Conservation (phyloP, 1,284 basidiomycete genomes). For the Stygiomarasmius scandens region DNA sequence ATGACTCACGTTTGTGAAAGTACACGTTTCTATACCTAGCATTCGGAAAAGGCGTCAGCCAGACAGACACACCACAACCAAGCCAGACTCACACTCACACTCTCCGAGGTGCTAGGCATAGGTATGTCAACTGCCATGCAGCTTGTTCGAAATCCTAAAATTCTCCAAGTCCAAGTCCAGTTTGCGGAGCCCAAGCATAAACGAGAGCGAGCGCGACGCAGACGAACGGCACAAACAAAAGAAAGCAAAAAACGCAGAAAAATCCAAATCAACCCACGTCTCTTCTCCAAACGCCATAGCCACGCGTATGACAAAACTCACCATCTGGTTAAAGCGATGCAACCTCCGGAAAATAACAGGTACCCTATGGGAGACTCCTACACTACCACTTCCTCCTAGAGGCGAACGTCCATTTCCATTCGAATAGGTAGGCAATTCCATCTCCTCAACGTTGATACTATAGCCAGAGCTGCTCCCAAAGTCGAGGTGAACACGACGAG, state of each 20-base stretch:
- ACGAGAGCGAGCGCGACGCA: no score
- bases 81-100: conserved; percentile 63
- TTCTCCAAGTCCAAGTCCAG: conserved; percentile 8
- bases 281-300: neutral
- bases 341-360: conserved; percentile 80
- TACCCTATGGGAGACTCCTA: conserved; percentile 48
- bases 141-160: conserved; percentile 93
- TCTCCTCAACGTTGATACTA: neutral
- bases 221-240: no score
- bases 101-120: conserved; percentile 87
- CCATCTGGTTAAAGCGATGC: conserved; percentile 86
- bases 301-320: conserved; percentile 35
- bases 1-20: conserved; percentile 80
- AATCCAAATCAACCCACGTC: conserved; percentile 3
- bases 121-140: conserved; percentile 90
- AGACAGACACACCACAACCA: conserved; percentile 2
- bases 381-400: neutral
- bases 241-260: conserved; percentile 1
- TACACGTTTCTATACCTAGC: conserved; percentile 86
- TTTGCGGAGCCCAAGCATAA: no score
- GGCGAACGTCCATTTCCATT: conserved; percentile 1
- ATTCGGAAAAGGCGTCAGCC: conserved; percentile 16
- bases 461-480: conserved; percentile 2
- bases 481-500: conserved; percentile 2
- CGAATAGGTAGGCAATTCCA: conserved; percentile 14